Base-by-base conservation (phyloP, 805 yeast genomes). In the Candida loeiensis region DNA sequence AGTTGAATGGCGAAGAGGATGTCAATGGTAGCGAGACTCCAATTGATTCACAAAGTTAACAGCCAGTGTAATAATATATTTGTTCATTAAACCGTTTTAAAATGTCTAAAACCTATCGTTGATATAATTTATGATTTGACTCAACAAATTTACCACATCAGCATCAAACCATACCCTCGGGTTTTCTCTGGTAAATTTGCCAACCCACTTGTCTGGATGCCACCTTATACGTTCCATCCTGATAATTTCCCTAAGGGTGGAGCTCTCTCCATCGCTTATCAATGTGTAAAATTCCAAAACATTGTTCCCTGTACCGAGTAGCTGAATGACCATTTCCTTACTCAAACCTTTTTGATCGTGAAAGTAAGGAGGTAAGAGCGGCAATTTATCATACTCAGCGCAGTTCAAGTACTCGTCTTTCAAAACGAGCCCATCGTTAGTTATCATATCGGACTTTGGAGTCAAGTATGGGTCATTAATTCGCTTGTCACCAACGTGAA, bases 151-250 rank as follows among this genome's bases (percentile, higher is more conserved):
- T 12, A 66, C 55, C 26, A 60, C 48, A 21, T 59, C 59, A 47
- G 44, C 41, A 40, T 59, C 61, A 37, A 59, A 45, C 36, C 46
- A 15, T 34, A 49, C 18, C 14, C 18, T 37, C 1, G 15, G 35
- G 11, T 37, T 30, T 9, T 30, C 15, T 5, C n/a, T 29, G 11
- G 15, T 26, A 19, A 65, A 50, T 27, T 53, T 54, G 8, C 55
- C 53, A 8, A 54, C 50, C 80, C 82, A 74, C 50, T 71, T 74
- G 51, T 82, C 89, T 1, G 89, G 89, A 54, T 82, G 89, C 88
- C 88, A 82, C 45, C 76, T 58, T 4, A 81, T 55, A 40, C 88
- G 55, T 48, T 82, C 88, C 20, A 43, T 48, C 43, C 72, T 77
- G 4, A 67, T 36, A 13, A 66, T 43, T 1, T 50, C 58, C 2